phyloP scores from a whole-genome alignment of 1,284 basidiomycete species.

The Flammula alnicola region DNA sequence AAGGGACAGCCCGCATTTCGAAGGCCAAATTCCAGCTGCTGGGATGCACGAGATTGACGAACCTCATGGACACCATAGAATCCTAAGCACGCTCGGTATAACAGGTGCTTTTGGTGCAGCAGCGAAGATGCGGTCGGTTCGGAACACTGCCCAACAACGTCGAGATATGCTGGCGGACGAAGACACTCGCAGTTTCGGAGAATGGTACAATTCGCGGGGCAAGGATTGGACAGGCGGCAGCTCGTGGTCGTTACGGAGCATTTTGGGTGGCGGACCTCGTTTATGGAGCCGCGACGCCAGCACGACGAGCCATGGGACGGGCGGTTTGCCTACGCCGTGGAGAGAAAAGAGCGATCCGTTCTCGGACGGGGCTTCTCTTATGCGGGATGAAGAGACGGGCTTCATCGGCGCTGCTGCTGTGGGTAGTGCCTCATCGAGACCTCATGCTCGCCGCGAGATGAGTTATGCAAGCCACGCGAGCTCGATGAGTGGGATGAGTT shows the following conservation, averaged over 20 bases:
- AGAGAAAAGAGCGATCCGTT: constrained; percentile 61
- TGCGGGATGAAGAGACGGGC: constrained; percentile 38
- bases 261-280: constrained; percentile 43
- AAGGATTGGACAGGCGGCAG: constrained; percentile 45
- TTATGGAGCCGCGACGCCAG: constrained; percentile 42
- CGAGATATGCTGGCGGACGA: constrained; percentile 81
- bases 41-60: constrained; percentile 21
- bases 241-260: constrained; percentile 58
- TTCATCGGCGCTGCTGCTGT: constrained; percentile 30
- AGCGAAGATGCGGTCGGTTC: constrained; percentile 28
- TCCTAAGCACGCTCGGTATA: constrained; percentile 26
- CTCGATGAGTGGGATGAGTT: constrained; percentile 39
- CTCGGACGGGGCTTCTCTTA: constrained; percentile 45
- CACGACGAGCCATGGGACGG: constrained; percentile 30
- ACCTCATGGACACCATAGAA: constrained; percentile 12
- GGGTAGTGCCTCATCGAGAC: constrained; percentile 27
- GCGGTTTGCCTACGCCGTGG: constrained; percentile 34
- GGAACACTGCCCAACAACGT: constrained; percentile 37
- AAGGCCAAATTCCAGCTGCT: constrained; percentile 30
- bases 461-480: constrained; percentile 48
- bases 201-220: constrained; percentile 38
- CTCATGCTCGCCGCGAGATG: constrained; percentile 40
- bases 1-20: constrained; percentile 35
- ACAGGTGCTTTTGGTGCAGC: constrained; percentile 29
- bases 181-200: constrained; percentile 59